Evolutionary conservation across 495 filamentous ascomycete species (phyloP).

Genomic region (Penicillium antarcticum): DNA sequence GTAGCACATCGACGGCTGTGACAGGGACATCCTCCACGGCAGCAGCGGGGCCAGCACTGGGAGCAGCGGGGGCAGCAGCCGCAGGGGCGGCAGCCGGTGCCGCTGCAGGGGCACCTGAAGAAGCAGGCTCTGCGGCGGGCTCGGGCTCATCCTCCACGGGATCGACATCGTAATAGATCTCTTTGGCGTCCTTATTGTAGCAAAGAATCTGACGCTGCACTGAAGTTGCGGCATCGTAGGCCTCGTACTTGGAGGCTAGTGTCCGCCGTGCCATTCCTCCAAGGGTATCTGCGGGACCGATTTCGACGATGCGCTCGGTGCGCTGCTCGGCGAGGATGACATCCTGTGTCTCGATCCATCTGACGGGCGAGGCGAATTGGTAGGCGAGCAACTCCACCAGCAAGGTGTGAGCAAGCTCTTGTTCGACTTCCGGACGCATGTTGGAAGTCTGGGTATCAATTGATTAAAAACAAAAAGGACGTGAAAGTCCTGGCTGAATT

Average conservation of each 20-base stretch:
- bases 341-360: constrained; percentile 99
- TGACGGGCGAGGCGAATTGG: constrained; percentile 96
- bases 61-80: constrained; percentile 55
- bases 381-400: constrained; percentile 98
- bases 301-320: constrained; percentile 95
- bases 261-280: constrained; percentile 97
- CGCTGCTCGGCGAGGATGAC: constrained; percentile 94
- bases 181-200: constrained; percentile 99
- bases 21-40: constrained; percentile 84
- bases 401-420: constrained; percentile 95
- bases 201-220: constrained; percentile 96
- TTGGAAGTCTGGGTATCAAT: constrained; percentile 36
- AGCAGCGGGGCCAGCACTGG: constrained; percentile 83
- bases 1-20: constrained; percentile 81
- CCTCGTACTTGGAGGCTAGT: constrained; percentile 96
- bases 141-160: constrained; percentile 88
- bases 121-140: constrained; percentile 45
- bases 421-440: constrained; percentile 98
- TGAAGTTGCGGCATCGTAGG: constrained; percentile 93
- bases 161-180: constrained; percentile 99
- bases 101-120: constrained; percentile 19
- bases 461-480: constrained; percentile 10
- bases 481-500: constrained; percentile 1
- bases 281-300: constrained; percentile 96
- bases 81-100: constrained; percentile 47